A percentile compares a stretch with the other conserved stretches of the same genome.
Conservation (phyloP, 768 basidiomycete genomes). For the Hypholoma sublateritium region DNA sequence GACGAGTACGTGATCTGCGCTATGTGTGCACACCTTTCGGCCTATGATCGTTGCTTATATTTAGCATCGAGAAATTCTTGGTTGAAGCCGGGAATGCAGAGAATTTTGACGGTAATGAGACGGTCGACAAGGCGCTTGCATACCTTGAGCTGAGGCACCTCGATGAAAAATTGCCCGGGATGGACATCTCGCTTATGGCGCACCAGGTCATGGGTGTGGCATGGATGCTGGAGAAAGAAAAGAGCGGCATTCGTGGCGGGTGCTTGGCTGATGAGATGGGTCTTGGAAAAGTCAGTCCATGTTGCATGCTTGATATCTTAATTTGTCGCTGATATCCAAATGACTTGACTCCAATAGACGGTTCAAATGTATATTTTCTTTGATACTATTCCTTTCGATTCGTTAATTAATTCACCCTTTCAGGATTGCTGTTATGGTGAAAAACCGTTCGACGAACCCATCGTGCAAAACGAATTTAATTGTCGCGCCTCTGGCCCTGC, state of each 20-base stretch:
- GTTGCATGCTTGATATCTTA: background rate
- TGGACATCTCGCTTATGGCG: conserved; percentile 63
- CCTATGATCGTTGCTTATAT: conserved; percentile 6
- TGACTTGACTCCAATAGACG: conserved; percentile 30
- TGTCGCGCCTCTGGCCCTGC: conserved; percentile 62
- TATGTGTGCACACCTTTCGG: background rate
- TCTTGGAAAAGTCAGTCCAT: conserved; percentile 50
- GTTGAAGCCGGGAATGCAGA: conserved; percentile 56
- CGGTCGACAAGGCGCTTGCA: conserved; percentile 54
- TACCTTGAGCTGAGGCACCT: conserved; percentile 51
- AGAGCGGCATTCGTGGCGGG: conserved; percentile 41
- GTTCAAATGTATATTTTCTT: conserved; percentile 41
- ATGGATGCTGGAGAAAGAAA: conserved; percentile 60
- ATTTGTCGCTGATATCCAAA: background rate
- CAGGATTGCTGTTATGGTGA: conserved; percentile 60
- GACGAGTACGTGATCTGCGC: conserved; percentile 44
- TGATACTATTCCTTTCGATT: background rate
- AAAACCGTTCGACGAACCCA: conserved; percentile 50
- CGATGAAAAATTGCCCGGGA: conserved; percentile 51
- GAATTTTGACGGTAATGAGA: conserved; percentile 57
- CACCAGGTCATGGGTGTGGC: conserved; percentile 65
- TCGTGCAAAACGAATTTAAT: conserved; percentile 65
- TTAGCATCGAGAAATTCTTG: conserved; percentile 54
- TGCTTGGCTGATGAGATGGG: conserved; percentile 59
- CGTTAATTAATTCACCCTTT: conserved; percentile 1